phyloP scores from a whole-genome alignment of 2,329 filamentous ascomycete species.

The Davidsoniella eucalypti region DNA sequence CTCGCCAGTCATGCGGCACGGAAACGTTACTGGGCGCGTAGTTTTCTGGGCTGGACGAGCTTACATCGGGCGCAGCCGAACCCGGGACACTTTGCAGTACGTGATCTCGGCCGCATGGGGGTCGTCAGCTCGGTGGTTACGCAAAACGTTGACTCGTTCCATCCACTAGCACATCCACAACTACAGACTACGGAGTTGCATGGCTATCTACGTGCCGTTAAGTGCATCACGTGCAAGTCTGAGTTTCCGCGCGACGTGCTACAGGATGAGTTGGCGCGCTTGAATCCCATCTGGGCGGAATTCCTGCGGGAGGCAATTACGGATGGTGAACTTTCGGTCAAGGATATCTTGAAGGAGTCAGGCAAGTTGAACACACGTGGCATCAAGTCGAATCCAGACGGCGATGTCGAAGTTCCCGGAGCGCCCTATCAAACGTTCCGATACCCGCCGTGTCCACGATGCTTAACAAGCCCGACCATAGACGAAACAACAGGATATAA shows the following conservation, averaged over 20 bases:
- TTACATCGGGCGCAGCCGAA: constrained; percentile 69
- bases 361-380: constrained; percentile 50
- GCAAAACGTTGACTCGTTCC: constrained; percentile 95
- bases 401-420: constrained; percentile 77
- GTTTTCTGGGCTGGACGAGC: constrained; percentile 82
- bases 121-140: constrained; percentile 66
- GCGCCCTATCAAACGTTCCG: constrained; percentile 80
- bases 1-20: constrained; percentile 62
- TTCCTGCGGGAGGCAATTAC: constrained; percentile 58
- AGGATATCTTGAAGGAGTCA: constrained; percentile 32
- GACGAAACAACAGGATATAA: constrained; percentile 1
- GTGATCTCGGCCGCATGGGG: constrained; percentile 53
- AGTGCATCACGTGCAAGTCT: constrained; percentile 63
- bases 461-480: constrained; percentile 36
- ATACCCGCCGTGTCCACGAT: constrained; percentile 78
- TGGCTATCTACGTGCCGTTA: constrained; percentile 67
- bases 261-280: constrained; percentile 53
- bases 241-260: constrained; percentile 58
- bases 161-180: constrained; percentile 56
- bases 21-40: constrained; percentile 90
- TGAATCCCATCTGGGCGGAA: constrained; percentile 76
- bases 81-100: constrained; percentile 59
- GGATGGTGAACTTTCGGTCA: constrained; percentile 25
- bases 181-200: constrained; percentile 73
- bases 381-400: constrained; percentile 78